phyloP scores from a whole-genome alignment of 148 eudicot genomes.

The Salicornia ramosissima region DNA sequence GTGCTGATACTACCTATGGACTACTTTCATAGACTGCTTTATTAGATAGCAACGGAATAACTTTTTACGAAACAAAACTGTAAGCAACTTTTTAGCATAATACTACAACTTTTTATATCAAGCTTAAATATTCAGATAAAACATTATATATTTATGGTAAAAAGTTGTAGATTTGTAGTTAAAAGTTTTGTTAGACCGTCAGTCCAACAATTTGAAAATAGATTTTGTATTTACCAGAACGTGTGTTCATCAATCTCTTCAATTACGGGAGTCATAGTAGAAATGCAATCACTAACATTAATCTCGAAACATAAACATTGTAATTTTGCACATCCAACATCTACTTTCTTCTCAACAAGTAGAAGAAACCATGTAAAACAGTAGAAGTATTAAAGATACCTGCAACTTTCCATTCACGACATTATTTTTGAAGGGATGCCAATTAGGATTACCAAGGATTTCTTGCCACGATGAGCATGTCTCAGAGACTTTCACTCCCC shows the following conservation, averaged over 20 bases:
- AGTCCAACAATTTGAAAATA: no score
- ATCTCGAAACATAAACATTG: neutral
- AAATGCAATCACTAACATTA: conserved; percentile 1
- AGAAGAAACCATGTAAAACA: neutral
- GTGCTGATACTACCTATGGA: no score
- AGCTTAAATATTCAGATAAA: no score
- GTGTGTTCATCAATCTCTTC: neutral
- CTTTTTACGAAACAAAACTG: no score
- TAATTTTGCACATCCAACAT: neutral
- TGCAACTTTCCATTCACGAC: conserved; percentile 38
- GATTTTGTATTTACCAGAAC: no score
- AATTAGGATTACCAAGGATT: conserved; percentile 40
- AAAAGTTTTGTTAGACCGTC: no score
- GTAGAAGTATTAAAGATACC: conserved; percentile 20
- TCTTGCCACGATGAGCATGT: conserved; percentile 52
- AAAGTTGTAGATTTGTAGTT: no score
- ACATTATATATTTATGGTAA: no score
- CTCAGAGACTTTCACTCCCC: conserved; percentile 26
- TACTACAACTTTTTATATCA: no score
- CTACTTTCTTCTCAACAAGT: conserved; percentile 5
- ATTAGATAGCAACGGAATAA: no score
- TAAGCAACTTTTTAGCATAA: no score
- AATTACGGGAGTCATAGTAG: neutral
- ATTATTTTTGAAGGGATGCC: conserved; percentile 51
- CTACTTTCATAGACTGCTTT: neutral